Percentiles rank a stretch among this genome's conserved stretches.
Conservation (phyloP, 2,329 filamentous ascomycete genomes). For the Rhinocladiella mackenziei region DNA sequence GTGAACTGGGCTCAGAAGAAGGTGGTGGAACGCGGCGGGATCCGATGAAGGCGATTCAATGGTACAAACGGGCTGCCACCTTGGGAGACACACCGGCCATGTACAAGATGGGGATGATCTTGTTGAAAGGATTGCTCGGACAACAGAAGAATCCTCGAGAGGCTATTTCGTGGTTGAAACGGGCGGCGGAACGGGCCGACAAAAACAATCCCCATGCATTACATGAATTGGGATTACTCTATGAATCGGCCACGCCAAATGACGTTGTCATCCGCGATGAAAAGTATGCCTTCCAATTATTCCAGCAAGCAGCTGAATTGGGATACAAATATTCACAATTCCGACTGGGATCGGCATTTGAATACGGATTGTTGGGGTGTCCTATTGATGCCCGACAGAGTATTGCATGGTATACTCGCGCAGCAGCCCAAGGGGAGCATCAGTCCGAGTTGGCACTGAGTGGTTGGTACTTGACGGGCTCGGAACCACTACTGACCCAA, state of each 20-base stretch:
- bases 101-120: slow-evolving; percentile 98
- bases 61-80: slow-evolving; percentile 91
- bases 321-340: slow-evolving; percentile 96
- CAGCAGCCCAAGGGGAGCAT: slow-evolving; percentile 89
- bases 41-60: slow-evolving; percentile 90
- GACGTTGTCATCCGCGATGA: slow-evolving; percentile 78
- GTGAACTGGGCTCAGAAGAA: slow-evolving; percentile 91
- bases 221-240: slow-evolving; percentile 72
- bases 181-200: slow-evolving; percentile 83
- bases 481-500: slow-evolving; percentile 79
- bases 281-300: slow-evolving; percentile 72
- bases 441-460: slow-evolving; percentile 80
- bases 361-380: slow-evolving; percentile 81
- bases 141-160: slow-evolving; percentile 78
- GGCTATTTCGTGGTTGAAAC: slow-evolving; percentile 86
- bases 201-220: slow-evolving; percentile 89
- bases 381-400: slow-evolving; percentile 76
- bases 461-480: slow-evolving; percentile 94
- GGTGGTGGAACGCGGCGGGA: slow-evolving; percentile 90
- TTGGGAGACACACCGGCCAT: slow-evolving; percentile 89
- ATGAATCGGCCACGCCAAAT: slow-evolving; percentile 55
- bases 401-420: slow-evolving; percentile 90
- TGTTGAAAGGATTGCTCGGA: slow-evolving; percentile 87
- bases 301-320: slow-evolving; percentile 77
- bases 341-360: slow-evolving; percentile 78